Evolutionary conservation across 2,329 filamentous ascomycete genomes (phyloP).

Genomic region (Beauveria varroae): DNA sequence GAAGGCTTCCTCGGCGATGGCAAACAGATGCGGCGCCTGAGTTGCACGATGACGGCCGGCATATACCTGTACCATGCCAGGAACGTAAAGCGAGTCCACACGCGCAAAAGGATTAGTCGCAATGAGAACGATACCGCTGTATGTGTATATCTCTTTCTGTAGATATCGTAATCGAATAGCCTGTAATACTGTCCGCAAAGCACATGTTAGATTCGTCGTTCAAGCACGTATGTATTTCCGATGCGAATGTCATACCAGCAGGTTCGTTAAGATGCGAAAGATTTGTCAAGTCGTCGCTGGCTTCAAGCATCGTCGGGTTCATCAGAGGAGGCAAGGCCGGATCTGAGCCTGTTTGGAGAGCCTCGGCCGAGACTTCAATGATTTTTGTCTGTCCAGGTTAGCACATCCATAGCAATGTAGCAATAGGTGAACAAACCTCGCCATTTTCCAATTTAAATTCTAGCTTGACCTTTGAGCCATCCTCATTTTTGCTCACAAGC

Average conservation of each 20-base stretch:
- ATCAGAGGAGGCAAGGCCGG: conserved; percentile 81
- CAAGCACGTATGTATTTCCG: background rate
- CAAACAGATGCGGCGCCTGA: conserved; percentile 95
- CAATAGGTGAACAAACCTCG: conserved; percentile 52
- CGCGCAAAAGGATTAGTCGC: conserved; percentile 96
- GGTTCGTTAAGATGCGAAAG: conserved; percentile 97
- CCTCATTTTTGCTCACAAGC: conserved; percentile 74
- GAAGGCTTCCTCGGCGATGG: conserved; percentile 97
- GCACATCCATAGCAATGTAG: conserved; percentile 8
- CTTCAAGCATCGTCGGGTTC: conserved; percentile 97
- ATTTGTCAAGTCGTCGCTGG: conserved; percentile 95
- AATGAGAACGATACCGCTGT: conserved; percentile 97
- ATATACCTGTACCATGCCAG: conserved; percentile 99
- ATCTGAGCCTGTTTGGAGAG: conserved; percentile 70
- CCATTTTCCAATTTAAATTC: conserved; percentile 88
- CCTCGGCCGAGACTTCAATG: conserved; percentile 68
- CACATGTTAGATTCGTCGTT: conserved; percentile 17
- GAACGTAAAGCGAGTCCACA: conserved; percentile 96
- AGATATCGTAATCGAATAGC: conserved; percentile 94
- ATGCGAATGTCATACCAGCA: conserved; percentile 57
- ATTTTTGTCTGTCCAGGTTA: conserved; percentile 57
- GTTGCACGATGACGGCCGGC: conserved; percentile 94
- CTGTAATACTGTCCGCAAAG: conserved; percentile 65
- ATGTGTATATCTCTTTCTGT: conserved; percentile 99
- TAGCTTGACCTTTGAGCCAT: conserved; percentile 81